Base-by-base conservation (phyloP, 2,329 filamentous ascomycete species). In the Nothophoma quercina region DNA sequence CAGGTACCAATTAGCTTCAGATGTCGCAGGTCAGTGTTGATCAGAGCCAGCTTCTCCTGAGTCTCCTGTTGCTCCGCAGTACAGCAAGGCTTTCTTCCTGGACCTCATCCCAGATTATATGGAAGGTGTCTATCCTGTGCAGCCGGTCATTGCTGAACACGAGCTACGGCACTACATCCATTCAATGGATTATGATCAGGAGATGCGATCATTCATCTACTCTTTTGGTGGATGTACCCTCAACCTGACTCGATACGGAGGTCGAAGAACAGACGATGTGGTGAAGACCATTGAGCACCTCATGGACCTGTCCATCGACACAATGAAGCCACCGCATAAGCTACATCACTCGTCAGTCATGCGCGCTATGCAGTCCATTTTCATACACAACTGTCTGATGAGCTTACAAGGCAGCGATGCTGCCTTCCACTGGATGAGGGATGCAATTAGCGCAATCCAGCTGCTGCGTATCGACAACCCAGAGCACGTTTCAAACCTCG, bases 341-440 rank as follows among this genome's bases (percentile, higher is more conserved):
- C 73, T 76, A n/a, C 71, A 75, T 3, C 70, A 72, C 1, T 72
- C 77, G 9, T 78, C 76, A 0, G 72, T 81, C 25, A 75, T 78
- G 51, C 73, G 78, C 29, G 75, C 80, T 12, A 78, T 82, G 73
- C 80, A 78, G n/a, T 79, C 76, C 30, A 71, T 83, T 35, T 83
- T 82, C 55, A 75, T 83, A 28, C 79, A 83, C 58, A 83, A 83
- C 52, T 79, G 76, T 60, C 73, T 80, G 30, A 79, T 83, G 75
- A 77, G 75, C 3, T 71, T 82, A 28, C 76, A 77, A 34, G 76
- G 78, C 12, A 74, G 75, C 51, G 79, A 83, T 41, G 74, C 79
- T 25, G 79, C 79, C 12, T 81, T 83, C 38, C 71, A 76, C 63
- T 78, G 82, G 34, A 76, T 84, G 30, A 74, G 81, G 6, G 81